phyloP scores from a whole-genome alignment of 257 asterid species.

The Vinca minor region DNA sequence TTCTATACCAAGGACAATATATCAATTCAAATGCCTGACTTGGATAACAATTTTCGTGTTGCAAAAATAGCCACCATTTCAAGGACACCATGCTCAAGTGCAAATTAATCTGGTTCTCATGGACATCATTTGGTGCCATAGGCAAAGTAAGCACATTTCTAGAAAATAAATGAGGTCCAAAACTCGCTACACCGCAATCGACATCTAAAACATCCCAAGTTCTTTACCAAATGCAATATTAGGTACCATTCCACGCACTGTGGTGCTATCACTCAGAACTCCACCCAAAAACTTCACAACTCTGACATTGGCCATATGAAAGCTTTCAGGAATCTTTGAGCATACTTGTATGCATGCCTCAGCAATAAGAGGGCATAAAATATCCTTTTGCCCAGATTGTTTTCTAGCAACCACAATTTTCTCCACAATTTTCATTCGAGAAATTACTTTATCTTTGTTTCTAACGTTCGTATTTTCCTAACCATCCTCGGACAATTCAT shows the following conservation, averaged over 20 bases:
- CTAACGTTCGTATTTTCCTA: conserved; percentile 82
- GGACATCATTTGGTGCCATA: conserved; percentile 91
- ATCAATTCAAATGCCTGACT: conserved; percentile 93
- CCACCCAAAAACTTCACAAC: conserved; percentile 94
- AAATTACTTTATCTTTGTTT: conserved; percentile 55
- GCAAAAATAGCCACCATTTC: conserved; percentile 91
- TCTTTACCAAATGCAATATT: conserved; percentile 80
- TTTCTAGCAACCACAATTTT: conserved; percentile 96
- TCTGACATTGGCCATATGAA: conserved; percentile 91
- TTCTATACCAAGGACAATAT: conserved; percentile 88
- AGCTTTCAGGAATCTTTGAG: conserved; percentile 81
- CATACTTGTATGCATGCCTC: conserved; percentile 95
- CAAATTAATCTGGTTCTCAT: conserved; percentile 93
- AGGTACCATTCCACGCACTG: conserved; percentile 79
- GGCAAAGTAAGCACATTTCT: conserved; percentile 72
- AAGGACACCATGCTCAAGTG: conserved; percentile 95
- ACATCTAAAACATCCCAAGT: conserved; percentile 85
- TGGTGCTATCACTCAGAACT: conserved; percentile 61
- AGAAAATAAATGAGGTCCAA: conserved; percentile 82
- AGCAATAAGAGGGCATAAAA: conserved; percentile 62
- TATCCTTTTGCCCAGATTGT: conserved; percentile 85
- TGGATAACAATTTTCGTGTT: conserved; percentile 67
- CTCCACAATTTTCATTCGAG: conserved; percentile 71
- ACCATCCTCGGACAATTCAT: conserved; percentile 65
- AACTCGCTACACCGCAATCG: conserved; percentile 98